Evolutionary conservation across 257 asterid genomes (phyloP).

Genomic region (Cinchona pubescens): DNA sequence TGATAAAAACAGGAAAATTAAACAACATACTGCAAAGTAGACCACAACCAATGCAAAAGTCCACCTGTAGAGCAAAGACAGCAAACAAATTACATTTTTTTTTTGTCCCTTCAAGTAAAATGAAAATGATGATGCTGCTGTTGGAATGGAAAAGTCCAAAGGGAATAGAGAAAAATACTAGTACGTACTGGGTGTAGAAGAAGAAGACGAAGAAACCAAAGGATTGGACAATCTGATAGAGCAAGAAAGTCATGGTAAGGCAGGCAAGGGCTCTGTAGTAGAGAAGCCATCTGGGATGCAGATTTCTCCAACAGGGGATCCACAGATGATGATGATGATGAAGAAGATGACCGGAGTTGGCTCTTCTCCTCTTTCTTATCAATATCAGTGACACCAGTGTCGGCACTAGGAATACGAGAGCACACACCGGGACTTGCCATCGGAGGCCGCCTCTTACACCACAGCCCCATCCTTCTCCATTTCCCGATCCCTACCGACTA

Average conservation of each 20-base stretch:
- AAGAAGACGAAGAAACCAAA: conserved; percentile 69
- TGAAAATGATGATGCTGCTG: background rate
- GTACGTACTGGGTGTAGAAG: conserved; percentile 82
- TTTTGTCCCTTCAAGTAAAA: background rate
- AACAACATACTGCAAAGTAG: conserved; percentile 66
- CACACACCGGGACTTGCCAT: conserved; percentile 69
- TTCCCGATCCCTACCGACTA: too few species aligned
- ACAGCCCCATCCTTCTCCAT: background rate
- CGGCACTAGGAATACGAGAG: conserved; percentile 51
- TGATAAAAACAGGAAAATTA: background rate
- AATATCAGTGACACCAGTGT: conserved; percentile 31
- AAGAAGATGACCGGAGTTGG: background rate
- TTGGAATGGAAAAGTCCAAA: background rate
- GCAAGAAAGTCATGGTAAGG: conserved; percentile 52
- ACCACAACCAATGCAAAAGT: conserved; percentile 67
- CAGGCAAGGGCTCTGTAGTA: conserved; percentile 65
- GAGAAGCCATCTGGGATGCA: conserved; percentile 77
- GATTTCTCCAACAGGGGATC: conserved; percentile 73
- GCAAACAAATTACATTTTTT: background rate
- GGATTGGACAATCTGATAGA: conserved; percentile 45
- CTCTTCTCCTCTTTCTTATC: conserved; percentile 17
- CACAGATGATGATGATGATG: conserved; percentile 46
- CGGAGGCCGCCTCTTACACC: conserved; percentile 40
- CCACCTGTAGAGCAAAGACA: conserved; percentile 71
- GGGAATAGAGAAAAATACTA: too few species aligned